Evolutionary conservation across 495 filamentous ascomycete species (phyloP), one percentile per base, ranked within the genome.

Genomic region (Lophiotrema nucula): DNA sequence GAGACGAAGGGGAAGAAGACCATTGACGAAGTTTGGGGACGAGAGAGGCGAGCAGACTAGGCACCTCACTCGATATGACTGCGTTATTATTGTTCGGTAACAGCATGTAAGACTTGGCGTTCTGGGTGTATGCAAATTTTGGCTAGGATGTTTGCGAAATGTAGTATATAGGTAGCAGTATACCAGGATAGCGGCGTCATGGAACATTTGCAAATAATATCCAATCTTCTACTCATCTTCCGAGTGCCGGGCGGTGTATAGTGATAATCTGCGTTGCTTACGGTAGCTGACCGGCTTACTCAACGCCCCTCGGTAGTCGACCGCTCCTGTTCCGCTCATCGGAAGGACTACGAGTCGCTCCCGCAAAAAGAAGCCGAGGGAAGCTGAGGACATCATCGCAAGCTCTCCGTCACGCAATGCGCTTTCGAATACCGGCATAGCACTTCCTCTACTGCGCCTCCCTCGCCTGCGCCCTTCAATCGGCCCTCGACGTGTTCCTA

Each of bases 11-110:
- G 88, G 3, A 93, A 88, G 76, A 82, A 79, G 47, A 85, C 83
- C 62, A 81, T 79, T 0, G 89, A 96, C 66, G 91, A 95, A 70
- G 91, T 95, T 33, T 96, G 91, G 91, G 89, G 89, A 5, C 76
- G 88, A 51, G 74, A 73, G 57, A 74, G 81, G 60, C 76, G 82
- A 18, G 64, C 49, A 18, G 64, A 67, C 33, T 67, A 50, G 27
- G 15, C n/a, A n/a, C n/a, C n/a, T n/a, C n/a, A n/a, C 3, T 19
- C 13, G 24, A 38, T 18, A 3, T 50, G 31, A 35, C 31, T 8
- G 31, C 15, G 15, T 35, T 35, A 8, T 15, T 35, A 8, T 35
- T 35, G n/a, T n/a, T n/a, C n/a, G n/a, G n/a, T n/a, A n/a, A n/a
- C n/a, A n/a, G n/a, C n/a, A n/a, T n/a, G n/a, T n/a, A n/a, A n/a